Conservation (phyloP, 139 green algal species). For the Protoeuglena noctilucae region DNA sequence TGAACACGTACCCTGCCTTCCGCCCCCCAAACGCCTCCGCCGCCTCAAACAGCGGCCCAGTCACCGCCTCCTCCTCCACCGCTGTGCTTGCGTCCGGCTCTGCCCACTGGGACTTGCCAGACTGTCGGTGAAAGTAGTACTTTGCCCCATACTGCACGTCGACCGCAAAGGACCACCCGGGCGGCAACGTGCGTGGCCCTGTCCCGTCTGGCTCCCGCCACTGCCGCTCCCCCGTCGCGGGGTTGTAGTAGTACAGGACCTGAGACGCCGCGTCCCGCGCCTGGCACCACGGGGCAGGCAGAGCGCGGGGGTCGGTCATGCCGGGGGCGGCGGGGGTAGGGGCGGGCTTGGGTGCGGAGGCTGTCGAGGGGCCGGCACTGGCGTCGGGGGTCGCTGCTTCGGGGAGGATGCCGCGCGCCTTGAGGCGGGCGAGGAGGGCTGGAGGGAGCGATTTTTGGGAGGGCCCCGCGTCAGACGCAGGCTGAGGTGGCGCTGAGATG, state of each 20-base stretch:
- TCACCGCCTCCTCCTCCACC: too few relatives aligned
- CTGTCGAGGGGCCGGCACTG: not conserved
- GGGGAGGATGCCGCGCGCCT: constrained; percentile 33
- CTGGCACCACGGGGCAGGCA: constrained; percentile 29
- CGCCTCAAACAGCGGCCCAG: too few relatives aligned
- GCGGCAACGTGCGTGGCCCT: not conserved
- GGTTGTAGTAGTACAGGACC: constrained; percentile 31
- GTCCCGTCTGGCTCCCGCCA: constrained; percentile 32
- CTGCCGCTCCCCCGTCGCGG: constrained; percentile 34
- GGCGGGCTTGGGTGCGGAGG: not conserved
- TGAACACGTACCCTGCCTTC: constrained; percentile 43
- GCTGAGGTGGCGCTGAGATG: too few relatives aligned
- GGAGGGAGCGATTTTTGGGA: constrained; percentile 28
- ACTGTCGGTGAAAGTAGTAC: too few relatives aligned
- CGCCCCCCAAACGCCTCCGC: too few relatives aligned
- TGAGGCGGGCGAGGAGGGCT: constrained; percentile 29
- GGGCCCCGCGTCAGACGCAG: not conserved
- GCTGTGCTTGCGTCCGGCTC: too few relatives aligned
- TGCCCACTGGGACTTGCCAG: too few relatives aligned
- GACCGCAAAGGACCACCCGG: not conserved
- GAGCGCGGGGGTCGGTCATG: not conserved
- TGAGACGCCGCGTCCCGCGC: constrained; percentile 42
- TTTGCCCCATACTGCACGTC: not conserved
- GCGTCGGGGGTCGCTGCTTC: not conserved
- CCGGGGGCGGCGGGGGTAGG: not conserved